These are phyloP conservation scores for Ormosia emarginata DNA, from an alignment of 306 rosid genomes.

Conservation along the genomic window DNA sequence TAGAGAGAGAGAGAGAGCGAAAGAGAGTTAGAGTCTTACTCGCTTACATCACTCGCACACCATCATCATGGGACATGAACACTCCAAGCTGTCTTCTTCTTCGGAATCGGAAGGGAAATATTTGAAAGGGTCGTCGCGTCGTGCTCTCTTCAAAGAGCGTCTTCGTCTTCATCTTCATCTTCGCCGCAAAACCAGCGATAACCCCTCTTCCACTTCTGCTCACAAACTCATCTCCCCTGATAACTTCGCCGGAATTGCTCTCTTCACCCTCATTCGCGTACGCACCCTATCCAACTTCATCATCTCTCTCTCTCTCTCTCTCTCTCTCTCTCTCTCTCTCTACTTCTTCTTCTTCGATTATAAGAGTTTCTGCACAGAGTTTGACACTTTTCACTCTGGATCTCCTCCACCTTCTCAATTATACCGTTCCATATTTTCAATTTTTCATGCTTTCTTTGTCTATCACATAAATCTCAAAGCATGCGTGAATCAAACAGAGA, in stretches of 20 bases:
- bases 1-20: no score
- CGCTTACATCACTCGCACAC: background rate
- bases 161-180: constrained; percentile 33
- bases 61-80: constrained; percentile 54
- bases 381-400: no score
- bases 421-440: background rate
- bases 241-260: constrained; percentile 79
- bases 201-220: constrained; percentile 9
- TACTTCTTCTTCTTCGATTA: no score
- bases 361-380: no score
- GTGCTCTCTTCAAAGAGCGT: constrained; percentile 53
- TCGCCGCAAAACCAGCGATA: background rate
- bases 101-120: background rate
- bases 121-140: constrained; percentile 41
- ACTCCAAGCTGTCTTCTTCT: constrained; percentile 36
- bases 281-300: background rate
- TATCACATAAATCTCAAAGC: background rate
- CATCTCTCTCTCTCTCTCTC: background rate
- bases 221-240: constrained; percentile 40
- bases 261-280: constrained; percentile 62
- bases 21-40: no score
- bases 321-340: background rate
- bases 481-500: background rate
- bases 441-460: background rate
- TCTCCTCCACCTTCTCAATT: background rate